A percentile compares a stretch with the other conserved stretches of the same genome.
Evolutionary conservation across 371 early-diverging fungal genomes (phyloP).

Genomic region (Mortierella sp.): DNA sequence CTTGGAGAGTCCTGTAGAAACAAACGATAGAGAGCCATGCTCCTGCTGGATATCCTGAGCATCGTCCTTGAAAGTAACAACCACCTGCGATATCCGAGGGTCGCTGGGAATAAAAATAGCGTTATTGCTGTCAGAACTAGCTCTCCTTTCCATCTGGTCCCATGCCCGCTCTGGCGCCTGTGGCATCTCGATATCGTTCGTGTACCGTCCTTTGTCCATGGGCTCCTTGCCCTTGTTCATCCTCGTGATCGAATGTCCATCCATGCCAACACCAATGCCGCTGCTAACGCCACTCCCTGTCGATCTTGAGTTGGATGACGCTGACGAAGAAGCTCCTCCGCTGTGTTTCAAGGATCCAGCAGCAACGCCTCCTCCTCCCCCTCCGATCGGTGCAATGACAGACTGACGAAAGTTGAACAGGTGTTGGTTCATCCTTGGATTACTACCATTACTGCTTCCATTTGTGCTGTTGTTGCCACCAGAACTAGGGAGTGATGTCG

Average conservation of each 20-base stretch:
- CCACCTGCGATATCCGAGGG: slow-evolving; percentile 33
- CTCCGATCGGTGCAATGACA: slow-evolving; percentile 25
- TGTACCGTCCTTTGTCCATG: background rate
- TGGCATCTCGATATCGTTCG: background rate
- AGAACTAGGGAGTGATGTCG: background rate
- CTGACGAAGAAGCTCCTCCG: background rate
- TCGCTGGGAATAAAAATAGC: slow-evolving; percentile 36
- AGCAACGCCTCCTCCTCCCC: background rate
- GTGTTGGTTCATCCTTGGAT: slow-evolving; percentile 23
- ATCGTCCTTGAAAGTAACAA: slow-evolving; percentile 42
- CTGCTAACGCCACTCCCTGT: background rate
- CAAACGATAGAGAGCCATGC: background rate
- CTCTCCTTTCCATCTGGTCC: slow-evolving; percentile 7
- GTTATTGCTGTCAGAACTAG: slow-evolving; percentile 18
- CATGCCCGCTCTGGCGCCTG: slow-evolving; percentile 8
- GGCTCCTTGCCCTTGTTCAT: slow-evolving; percentile 17
- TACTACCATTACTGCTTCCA: background rate
- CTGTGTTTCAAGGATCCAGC: background rate
- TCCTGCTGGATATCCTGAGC: background rate
- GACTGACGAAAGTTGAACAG: slow-evolving; percentile 39
- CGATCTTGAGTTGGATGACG: background rate
- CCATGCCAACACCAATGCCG: background rate
- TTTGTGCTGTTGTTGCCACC: slow-evolving; percentile 1
- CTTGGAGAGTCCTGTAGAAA: background rate
- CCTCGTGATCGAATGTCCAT: slow-evolving; percentile 2